Percentiles rank a stretch among this genome's conserved stretches.
phyloP scores from a whole-genome alignment of 768 basidiomycete species.

The Leccinum imitatum region DNA sequence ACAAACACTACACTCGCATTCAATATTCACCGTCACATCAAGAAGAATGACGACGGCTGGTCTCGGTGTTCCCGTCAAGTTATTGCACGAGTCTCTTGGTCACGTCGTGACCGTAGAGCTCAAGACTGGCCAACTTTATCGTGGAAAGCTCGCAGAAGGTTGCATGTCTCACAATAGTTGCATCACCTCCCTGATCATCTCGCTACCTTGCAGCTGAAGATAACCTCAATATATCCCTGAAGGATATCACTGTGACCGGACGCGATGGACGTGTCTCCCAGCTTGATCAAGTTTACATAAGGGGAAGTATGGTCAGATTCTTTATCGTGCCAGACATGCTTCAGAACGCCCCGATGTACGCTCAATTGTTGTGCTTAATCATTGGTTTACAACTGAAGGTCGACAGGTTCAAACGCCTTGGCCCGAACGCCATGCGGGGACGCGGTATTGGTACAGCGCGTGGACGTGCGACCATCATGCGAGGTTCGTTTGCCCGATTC shows the following conservation, averaged over 20 bases:
- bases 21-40: constrained; percentile 11
- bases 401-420: constrained; percentile 95
- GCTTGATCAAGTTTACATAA: constrained; percentile 97
- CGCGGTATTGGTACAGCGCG: constrained; percentile 98
- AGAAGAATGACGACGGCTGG: constrained; percentile 47
- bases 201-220: constrained; percentile 77
- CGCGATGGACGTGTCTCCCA: constrained; percentile 98
- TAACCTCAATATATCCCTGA: constrained; percentile 94
- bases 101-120: constrained; percentile 98
- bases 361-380: constrained; percentile 11
- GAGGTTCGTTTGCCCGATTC: constrained; percentile 58
- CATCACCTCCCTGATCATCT: constrained; percentile 19
- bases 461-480: constrained; percentile 98
- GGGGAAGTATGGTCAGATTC: constrained; percentile 97
- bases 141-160: constrained; percentile 97
- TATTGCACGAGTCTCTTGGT: constrained; percentile 94
- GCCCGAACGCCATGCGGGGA: constrained; percentile 97
- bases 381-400: constrained; percentile 10
- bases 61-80: constrained; percentile 93
- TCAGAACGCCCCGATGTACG: constrained; percentile 98
- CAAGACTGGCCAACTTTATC: constrained; percentile 95
- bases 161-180: constrained; percentile 18
- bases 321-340: constrained; percentile 99
- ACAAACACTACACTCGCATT: constrained; percentile 18
- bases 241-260: constrained; percentile 96